Evolutionary conservation across 371 early-diverging fungal species (phyloP).

Genomic region (Rhizomucor pusillus): DNA sequence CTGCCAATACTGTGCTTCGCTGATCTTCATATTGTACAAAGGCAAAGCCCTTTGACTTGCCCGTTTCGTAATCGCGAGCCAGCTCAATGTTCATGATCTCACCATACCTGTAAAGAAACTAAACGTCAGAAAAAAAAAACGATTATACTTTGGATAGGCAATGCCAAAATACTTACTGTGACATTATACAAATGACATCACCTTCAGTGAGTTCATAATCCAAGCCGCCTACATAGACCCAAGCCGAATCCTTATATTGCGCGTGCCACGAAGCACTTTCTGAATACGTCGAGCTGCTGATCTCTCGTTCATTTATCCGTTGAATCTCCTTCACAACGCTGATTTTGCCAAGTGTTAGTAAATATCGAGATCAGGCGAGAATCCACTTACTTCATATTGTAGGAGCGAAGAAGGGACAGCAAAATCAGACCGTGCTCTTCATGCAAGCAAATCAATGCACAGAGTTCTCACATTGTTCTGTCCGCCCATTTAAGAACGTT

Average conservation of each 20-base stretch:
- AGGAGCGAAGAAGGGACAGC: background rate
- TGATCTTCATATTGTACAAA: slow-evolving; percentile 95
- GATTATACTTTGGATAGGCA: background rate
- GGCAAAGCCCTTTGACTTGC: slow-evolving; percentile 86
- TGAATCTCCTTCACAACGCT: slow-evolving; percentile 77
- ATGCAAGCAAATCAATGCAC: too few relatives aligned
- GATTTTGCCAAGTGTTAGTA: background rate
- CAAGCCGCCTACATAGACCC: slow-evolving; percentile 86
- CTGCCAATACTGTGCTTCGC: slow-evolving; percentile 86
- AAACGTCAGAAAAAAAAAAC: slow-evolving; percentile 6
- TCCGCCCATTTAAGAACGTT: too few relatives aligned
- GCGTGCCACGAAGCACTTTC: slow-evolving; percentile 83
- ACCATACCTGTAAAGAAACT: slow-evolving; percentile 62
- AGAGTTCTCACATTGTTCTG: too few relatives aligned
- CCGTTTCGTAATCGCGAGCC: slow-evolving; percentile 82
- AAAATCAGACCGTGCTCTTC: too few relatives aligned
- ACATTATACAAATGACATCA: slow-evolving; percentile 87
- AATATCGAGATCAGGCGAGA: background rate
- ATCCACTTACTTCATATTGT: slow-evolving; percentile 5
- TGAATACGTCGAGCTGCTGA: slow-evolving; percentile 39
- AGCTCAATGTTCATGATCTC: slow-evolving; percentile 88
- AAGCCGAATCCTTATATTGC: slow-evolving; percentile 86
- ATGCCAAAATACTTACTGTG: slow-evolving; percentile 67
- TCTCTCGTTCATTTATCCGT: slow-evolving; percentile 67
- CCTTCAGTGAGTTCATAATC: slow-evolving; percentile 89